Conservation (phyloP, 495 filamentous ascomycete species). For the Pyrenula aspistea region DNA sequence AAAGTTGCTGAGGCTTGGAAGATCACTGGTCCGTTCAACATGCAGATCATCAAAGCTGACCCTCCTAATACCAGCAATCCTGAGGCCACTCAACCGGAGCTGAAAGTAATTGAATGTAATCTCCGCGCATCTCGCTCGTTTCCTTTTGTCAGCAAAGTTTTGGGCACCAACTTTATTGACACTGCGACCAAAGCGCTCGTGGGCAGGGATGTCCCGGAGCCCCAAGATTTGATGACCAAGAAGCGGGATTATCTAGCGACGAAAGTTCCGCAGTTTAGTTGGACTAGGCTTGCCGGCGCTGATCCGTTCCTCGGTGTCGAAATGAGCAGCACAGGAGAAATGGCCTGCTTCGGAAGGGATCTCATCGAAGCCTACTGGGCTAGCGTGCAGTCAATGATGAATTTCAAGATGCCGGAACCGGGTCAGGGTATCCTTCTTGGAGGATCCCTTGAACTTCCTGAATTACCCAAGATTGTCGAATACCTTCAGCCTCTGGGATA, state of each 20-base stretch:
- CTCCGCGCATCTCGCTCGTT: constrained; percentile 95
- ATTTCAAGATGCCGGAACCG: constrained; percentile 88
- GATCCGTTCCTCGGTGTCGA: constrained; percentile 97
- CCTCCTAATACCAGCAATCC: constrained; percentile 29
- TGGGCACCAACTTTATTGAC: constrained; percentile 96
- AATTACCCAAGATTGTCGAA: constrained; percentile 65
- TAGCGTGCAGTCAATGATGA: constrained; percentile 94
- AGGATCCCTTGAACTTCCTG: constrained; percentile 56
- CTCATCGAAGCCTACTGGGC: constrained; percentile 96
- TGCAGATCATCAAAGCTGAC: constrained; percentile 96
- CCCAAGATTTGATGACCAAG: constrained; percentile 75
- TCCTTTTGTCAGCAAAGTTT: constrained; percentile 94
- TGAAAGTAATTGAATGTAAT: constrained; percentile 99
- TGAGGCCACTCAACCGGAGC: constrained; percentile 54
- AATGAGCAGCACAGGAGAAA: constrained; percentile 94
- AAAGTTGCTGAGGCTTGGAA: constrained; percentile 96
- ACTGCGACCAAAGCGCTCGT: constrained; percentile 89
- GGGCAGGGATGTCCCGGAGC: constrained; percentile 72
- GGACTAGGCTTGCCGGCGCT: constrained; percentile 95
- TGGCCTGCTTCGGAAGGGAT: constrained; percentile 95
- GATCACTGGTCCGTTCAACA: constrained; percentile 97
- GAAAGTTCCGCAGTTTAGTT: constrained; percentile 97
- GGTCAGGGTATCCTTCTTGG: constrained; percentile 92
- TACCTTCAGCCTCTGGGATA: constrained; percentile 81
- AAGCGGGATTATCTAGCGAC: constrained; percentile 88